Evolutionary conservation across 1,284 basidiomycete species (phyloP), one percentile per base, ranked within the genome.

Genomic region (Porodaedalea pini): DNA sequence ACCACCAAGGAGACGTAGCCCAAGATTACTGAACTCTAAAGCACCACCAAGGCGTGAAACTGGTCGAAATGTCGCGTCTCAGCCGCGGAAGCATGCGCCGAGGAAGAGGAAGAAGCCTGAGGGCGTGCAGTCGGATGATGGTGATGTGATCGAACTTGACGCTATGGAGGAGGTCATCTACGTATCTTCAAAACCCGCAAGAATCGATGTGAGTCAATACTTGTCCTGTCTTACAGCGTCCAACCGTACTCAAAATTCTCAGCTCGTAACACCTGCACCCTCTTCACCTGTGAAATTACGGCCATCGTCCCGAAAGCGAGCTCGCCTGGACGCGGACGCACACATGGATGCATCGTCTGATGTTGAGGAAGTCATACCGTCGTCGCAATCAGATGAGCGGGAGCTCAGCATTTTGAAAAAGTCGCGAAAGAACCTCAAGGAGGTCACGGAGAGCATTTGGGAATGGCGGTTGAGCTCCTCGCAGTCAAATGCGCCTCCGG

Each of bases 351-450:
- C 25, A 31, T 19, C 51, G 5, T 32, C 27, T 11, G 51, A 61
- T 17, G 51, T 44, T 10, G 40, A 31, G 17, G 53, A 51, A 31
- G 32, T 56, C 17, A 59, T 88, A 13, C 83, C 82, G n/a, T 86
- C 81, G 43, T 88, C 85, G 62, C 81, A 86, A 65, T 84, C 85
- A 44, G 82, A 86, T 61, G 87, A 89, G 65, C 72, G 75, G 51
- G 85, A 86, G 54, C 71, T 80, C 54, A 67, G 74, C 54, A 60
- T 73, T 6, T 68, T 72, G 21, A 63, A 63, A 50, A 59, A 17
- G 47, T 64, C 13, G 57, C 61, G 31, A 21, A 67, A 66, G 49
- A 65, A 73, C 57, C 60, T 68, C 0, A 62, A 57, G 23, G 67
- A 68, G n/a, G 67, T 76, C 21, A 72, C 71, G 55, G 68, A 74